Evolutionary conservation across 352 stramenopile species (phyloP).

Genomic region (Phytophthora hibernalis): DNA sequence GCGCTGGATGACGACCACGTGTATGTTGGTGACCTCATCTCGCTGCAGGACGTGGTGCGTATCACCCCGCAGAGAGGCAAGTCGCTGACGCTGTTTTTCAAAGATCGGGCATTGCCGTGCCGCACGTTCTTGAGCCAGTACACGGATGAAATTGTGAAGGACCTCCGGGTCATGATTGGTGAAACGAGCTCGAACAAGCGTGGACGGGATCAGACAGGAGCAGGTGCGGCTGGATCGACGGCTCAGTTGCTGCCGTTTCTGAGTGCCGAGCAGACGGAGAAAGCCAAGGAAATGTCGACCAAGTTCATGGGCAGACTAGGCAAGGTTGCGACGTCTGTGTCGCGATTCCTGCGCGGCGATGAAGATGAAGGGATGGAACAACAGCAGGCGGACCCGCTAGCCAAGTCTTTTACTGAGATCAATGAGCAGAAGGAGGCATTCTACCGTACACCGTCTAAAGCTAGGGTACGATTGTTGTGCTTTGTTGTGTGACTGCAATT

Average conservation of each 20-base stretch:
- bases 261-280: conserved; percentile 72
- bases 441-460: conserved; percentile 75
- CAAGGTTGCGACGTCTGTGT: conserved; percentile 69
- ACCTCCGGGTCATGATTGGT: conserved; percentile 72
- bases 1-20: conserved; percentile 52
- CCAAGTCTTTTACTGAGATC: conserved; percentile 57
- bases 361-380: conserved; percentile 54
- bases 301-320: conserved; percentile 82
- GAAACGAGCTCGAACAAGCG: conserved; percentile 48
- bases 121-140: conserved; percentile 76
- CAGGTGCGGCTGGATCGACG: conserved; percentile 23
- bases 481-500: conserved; percentile 3
- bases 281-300: conserved; percentile 82
- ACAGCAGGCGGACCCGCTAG: conserved; percentile 44
- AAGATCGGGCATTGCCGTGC: conserved; percentile 59
- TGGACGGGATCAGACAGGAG: conserved; percentile 39
- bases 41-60: conserved; percentile 68
- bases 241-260: conserved; percentile 74
- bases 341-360: conserved; percentile 68
- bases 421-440: conserved; percentile 67
- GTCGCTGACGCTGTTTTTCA: conserved; percentile 86
- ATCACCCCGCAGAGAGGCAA: conserved; percentile 82
- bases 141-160: conserved; percentile 73
- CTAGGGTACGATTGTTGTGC: conserved; percentile 42
- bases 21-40: conserved; percentile 71